These are phyloP conservation scores for Termitomyces sp. DNA, from an alignment of 768 basidiomycete species.

Conservation along the genomic window DNA sequence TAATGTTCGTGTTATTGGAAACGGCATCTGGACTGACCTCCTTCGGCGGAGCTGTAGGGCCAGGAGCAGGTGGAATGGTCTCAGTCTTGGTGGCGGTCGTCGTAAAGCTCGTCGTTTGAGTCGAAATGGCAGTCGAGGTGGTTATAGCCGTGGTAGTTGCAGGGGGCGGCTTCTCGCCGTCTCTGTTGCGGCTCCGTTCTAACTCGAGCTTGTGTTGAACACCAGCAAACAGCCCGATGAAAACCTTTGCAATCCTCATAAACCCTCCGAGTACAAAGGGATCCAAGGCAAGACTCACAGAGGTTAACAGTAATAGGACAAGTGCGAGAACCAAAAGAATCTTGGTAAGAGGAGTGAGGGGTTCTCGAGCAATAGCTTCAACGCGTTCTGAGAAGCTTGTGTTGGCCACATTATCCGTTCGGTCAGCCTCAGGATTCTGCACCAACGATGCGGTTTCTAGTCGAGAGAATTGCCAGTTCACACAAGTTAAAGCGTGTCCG, in stretches of 20 bases:
- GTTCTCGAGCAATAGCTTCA: constrained; percentile 63
- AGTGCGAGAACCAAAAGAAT: constrained; percentile 75
- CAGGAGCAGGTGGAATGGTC: constrained; percentile 46
- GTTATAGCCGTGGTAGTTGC: constrained; percentile 36
- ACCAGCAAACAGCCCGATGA: constrained; percentile 92
- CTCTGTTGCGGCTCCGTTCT: constrained; percentile 38
- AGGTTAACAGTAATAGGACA: constrained; percentile 75
- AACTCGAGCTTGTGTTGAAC: constrained; percentile 72
- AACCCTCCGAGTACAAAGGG: background rate
- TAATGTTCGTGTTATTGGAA: constrained; percentile 3
- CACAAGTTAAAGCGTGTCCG: constrained; percentile 9
- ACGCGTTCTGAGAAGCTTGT: constrained; percentile 46
- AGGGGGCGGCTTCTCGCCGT: constrained; percentile 23
- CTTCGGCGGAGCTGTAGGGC: constrained; percentile 49
- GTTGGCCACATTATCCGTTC: constrained; percentile 19
- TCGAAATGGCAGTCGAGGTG: constrained; percentile 32
- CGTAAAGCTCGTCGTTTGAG: constrained; percentile 24
- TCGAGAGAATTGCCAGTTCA: background rate
- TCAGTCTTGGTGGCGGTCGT: constrained; percentile 38
- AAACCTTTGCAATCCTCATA: constrained; percentile 44
- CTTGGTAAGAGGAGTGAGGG: constrained; percentile 82
- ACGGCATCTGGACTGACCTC: constrained; percentile 37
- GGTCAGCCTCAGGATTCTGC: constrained; percentile 44
- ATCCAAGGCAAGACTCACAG: constrained; percentile 34
- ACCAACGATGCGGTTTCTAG: constrained; percentile 69